Evolutionary conservation across 1,284 basidiomycete species (phyloP), one percentile per base, ranked within the genome.

Genomic region (Fomes fomentarius): DNA sequence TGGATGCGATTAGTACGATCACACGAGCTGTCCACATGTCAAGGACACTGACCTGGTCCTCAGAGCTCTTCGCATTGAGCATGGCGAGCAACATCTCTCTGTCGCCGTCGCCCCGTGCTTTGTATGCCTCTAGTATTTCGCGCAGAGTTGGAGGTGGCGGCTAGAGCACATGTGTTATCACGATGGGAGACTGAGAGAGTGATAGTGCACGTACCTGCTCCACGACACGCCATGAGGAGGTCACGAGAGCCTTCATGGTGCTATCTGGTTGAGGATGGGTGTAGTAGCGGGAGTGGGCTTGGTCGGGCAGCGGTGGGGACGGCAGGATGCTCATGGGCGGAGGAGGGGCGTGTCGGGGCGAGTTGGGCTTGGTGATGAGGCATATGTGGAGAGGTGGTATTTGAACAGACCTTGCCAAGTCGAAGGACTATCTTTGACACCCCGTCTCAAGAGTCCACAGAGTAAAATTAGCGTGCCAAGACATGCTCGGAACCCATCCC

Each of bases 1-100:
- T 14, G 34, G 24, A 55, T 52, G 62, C 57, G 1, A 19, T 50
- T 42, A 51, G 41, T 39, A 52, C 53, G 39, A 24, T 25, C 21
- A 24, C 43, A 48, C 45, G 44, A 39, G 22, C n/a, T 50, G 42
- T 51, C n/a, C n/a, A 48, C 37, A 35, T 42, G 50, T 24, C 24
- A 34, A 35, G 43, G 37, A 14, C 31, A 69, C 78, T 52, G 41
- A 87, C 87, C 82, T 94, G 89, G 69, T 96, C 93, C 69, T 96
- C 93, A 22, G 93, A 87, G 56, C 85, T 83, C 76, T 96, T 95
- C 69, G 93, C 93, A 59, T 88, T 91, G 48, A 96, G 77, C 80
- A 96, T 91, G 62, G 91, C 84, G 44, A 95, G 79, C 24, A 96
- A 78, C 83, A 94, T 88, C 52, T 94, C 92, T 35, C 93, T 81